Conservation (phyloP, 768 basidiomycete genomes). For the Lactarius hengduanensis region DNA sequence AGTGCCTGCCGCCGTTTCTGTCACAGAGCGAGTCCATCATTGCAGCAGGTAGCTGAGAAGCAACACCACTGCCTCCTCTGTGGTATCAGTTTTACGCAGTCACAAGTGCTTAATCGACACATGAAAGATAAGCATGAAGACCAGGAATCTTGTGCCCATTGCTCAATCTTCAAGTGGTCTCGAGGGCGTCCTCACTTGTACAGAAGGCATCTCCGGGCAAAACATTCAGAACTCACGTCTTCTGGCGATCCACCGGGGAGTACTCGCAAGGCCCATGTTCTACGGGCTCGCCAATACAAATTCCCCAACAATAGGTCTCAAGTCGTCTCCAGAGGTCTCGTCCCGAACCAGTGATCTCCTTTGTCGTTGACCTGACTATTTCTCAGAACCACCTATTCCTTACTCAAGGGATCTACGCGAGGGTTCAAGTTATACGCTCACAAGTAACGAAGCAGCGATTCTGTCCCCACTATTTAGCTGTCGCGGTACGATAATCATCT, state of each 20-base stretch:
- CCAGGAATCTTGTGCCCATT: not conserved
- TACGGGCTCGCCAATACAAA: not conserved
- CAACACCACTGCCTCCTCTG: not conserved
- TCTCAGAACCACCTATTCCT: not conserved
- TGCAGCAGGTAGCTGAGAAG: not conserved
- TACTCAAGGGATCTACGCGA: not conserved
- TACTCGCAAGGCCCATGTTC: not conserved
- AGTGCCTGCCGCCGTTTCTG: not conserved
- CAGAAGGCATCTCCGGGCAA: not conserved
- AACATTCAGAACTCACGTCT: not conserved
- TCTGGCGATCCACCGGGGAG: not conserved
- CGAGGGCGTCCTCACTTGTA: not conserved
- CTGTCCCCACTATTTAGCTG: not conserved
- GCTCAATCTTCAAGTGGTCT: not conserved
- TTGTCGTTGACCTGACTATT: not conserved
- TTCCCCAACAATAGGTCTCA: not conserved
- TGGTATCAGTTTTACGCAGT: not conserved
- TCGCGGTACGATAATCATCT: no score
- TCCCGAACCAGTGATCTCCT: not conserved
- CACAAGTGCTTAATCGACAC: not conserved
- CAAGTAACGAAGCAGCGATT: not conserved
- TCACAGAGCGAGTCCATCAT: not conserved
- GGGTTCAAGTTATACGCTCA: not conserved
- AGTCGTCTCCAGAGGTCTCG: not conserved
- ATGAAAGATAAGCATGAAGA: not conserved